These are phyloP conservation scores for Cadophora malorum DNA, from an alignment of 2,329 filamentous ascomycete genomes.

Conservation along the genomic window DNA sequence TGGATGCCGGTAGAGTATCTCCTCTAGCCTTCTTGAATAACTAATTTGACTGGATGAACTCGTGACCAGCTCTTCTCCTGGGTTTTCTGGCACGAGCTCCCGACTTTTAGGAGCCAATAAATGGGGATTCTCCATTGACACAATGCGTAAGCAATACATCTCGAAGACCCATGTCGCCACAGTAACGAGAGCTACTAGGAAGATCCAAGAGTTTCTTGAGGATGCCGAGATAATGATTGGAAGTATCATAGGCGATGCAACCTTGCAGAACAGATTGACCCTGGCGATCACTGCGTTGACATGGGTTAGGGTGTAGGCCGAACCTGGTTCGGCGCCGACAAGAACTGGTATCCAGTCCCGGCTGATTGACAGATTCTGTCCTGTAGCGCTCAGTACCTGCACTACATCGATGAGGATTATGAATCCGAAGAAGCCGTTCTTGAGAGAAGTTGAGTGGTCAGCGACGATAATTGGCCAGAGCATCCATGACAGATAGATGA, in stretches of 20 bases:
- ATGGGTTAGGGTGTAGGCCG: conserved; percentile 42
- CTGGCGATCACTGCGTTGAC: conserved; percentile 60
- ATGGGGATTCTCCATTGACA: conserved; percentile 44
- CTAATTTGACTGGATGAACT: neutral
- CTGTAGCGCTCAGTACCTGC: conserved; percentile 49
- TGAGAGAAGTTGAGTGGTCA: conserved; percentile 17
- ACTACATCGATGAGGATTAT: conserved; percentile 49
- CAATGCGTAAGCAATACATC: conserved; percentile 44
- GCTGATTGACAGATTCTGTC: conserved; percentile 51
- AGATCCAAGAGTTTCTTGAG: conserved; percentile 49
- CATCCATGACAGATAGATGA: conserved; percentile 44
- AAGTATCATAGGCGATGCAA: conserved; percentile 52
- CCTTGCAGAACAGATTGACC: conserved; percentile 61
- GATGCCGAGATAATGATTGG: conserved; percentile 55
- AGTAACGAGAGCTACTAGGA: conserved; percentile 53
- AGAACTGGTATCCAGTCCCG: conserved; percentile 50
- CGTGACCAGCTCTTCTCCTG: conserved; percentile 7
- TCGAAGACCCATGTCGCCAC: conserved; percentile 47
- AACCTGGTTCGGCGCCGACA: conserved; percentile 37
- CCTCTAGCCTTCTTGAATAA: too few relatives aligned
- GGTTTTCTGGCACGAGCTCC: neutral
- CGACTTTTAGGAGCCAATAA: conserved; percentile 39
- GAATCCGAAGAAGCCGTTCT: conserved; percentile 40
- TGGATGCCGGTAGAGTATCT: conserved; percentile 37
- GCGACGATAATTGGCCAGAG: conserved; percentile 47